Base-by-base conservation (phyloP, 306 rosid genomes). In the Argentina anserina region DNA sequence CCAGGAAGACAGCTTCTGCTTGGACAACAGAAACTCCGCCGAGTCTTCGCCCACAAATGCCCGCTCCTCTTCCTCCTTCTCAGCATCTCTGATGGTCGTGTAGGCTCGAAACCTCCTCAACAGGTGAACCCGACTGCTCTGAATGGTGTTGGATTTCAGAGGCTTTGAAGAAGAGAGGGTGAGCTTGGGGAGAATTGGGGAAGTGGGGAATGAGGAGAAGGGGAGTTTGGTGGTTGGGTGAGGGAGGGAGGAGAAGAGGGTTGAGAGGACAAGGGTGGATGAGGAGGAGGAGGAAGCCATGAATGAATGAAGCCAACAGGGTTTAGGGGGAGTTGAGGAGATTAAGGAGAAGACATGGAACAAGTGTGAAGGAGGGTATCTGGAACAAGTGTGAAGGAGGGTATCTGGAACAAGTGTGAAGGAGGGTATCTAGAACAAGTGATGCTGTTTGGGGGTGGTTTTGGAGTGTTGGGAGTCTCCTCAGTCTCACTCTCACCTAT, bases 1-100 rank as follows among this genome's bases (percentile, higher is more conserved):
- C 97, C 97, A 91, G 11, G 96, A 87, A 70, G 85, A 74, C 34
- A 91, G 58, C 58, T 89, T 91, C 95, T 91, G 97, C 78, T 87
- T 21, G 9, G 80, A 80, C 52, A 91, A 74, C 21, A 84, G 74
- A 69, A 91, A 91, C 21, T 29, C 76, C 0, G 95, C 97, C n/a
- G 97, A 87, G 74, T 91, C 97, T 76, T 91, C 97, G 0, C 97
- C 97, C 28, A 84, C 84, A 9, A 64, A 40, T 8, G 75, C 52
- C 8, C 41, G 77, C 28, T 50, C 74, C 1, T 55, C 78, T 1
- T 41, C 65, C 31, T 75, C 67, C 3, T 56, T 40, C 6, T 33
- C 73, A 13, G n/a, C 74, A 36, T 72, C 75, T 56, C 90, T 65
- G n/a, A 85, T 25, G 42, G 92, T 87, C 78, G 86, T 79, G 31